Percentiles rank a stretch among this genome's conserved stretches.
Evolutionary conservation across 2,329 filamentous ascomycete genomes (phyloP).

Genomic region (Rachicladosporium sp.): DNA sequence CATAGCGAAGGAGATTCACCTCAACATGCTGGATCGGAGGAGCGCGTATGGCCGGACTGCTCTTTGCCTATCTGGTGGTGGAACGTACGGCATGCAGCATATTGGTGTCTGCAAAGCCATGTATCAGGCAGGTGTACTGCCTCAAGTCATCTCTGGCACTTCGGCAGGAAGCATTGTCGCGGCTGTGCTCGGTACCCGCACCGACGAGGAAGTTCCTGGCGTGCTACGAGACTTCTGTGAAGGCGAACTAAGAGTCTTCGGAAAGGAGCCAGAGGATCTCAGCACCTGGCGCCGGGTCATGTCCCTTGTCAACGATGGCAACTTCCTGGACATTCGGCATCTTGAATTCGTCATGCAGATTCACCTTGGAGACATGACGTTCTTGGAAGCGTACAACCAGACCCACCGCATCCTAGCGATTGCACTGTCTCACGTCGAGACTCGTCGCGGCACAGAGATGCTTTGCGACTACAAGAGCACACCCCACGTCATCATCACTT

Average conservation of each 20-base stretch:
- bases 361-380: constrained; percentile 79
- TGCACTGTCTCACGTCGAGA: constrained; percentile 72
- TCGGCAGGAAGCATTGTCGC: constrained; percentile 82
- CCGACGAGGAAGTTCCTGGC: constrained; percentile 63
- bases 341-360: constrained; percentile 68
- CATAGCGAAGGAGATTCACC: constrained; percentile 1
- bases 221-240: constrained; percentile 60
- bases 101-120: constrained; percentile 76
- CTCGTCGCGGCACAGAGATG: constrained; percentile 43
- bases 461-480: constrained; percentile 88
- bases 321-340: constrained; percentile 74
- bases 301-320: constrained; percentile 60
- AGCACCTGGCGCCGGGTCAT: constrained; percentile 14
- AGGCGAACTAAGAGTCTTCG: constrained; percentile 69
- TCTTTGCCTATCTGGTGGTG: constrained; percentile 70
- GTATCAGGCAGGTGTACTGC: constrained; percentile 61
- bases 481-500: constrained; percentile 92
- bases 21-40: constrained; percentile 44
- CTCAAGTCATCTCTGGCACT: constrained; percentile 75
- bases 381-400: constrained; percentile 92
- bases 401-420: constrained; percentile 88
- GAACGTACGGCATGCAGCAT: constrained; percentile 85
- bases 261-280: constrained; percentile 44
- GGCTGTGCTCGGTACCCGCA: constrained; percentile 64
- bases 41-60: constrained; percentile 80